Percentiles rank a stretch among this genome's conserved stretches.
Evolutionary conservation across 768 basidiomycete genomes (phyloP).

Genomic region (Thelephora aurantiotincta): DNA sequence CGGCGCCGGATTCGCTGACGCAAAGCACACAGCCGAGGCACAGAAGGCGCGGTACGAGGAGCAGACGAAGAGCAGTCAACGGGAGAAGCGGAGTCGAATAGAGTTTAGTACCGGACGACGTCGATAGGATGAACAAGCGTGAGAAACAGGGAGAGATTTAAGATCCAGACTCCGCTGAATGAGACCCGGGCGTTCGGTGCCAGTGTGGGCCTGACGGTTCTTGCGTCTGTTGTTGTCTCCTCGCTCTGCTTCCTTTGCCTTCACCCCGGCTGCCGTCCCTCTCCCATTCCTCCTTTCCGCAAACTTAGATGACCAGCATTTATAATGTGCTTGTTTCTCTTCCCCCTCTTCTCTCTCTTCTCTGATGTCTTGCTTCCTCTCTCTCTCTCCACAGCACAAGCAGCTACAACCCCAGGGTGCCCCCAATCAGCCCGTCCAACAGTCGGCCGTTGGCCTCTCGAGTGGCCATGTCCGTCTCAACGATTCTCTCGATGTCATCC

Average conservation of each 20-base stretch:
- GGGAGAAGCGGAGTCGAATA: neutral
- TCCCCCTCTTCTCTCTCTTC: constrained; percentile 2
- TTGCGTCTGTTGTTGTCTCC: too few species aligned
- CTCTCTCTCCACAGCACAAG: constrained; percentile 20
- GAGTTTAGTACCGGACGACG: neutral
- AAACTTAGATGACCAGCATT: constrained; percentile 15
- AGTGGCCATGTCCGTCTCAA: constrained; percentile 34
- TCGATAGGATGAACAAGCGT: neutral
- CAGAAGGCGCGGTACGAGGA: constrained; percentile 29
- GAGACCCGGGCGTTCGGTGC: neutral
- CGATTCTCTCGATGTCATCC: constrained; percentile 70
- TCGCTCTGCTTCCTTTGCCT: too few species aligned
- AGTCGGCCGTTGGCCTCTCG: constrained; percentile 7
- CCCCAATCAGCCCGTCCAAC: constrained; percentile 17
- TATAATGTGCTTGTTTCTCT: constrained; percentile 13
- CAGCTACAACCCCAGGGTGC: constrained; percentile 27
- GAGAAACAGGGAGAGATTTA: neutral
- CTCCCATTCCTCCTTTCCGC: constrained; percentile 8
- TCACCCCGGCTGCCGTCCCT: constrained; percentile 3
- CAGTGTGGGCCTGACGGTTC: neutral
- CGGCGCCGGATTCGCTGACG: too few species aligned
- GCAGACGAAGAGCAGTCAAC: constrained; percentile 14
- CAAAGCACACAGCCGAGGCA: constrained; percentile 22
- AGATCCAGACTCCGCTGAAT: neutral
- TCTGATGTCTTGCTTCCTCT: neutral